These are phyloP conservation scores for Phytophthora tubulina DNA, from an alignment of 352 stramenopile genomes.

Conservation along the genomic window DNA sequence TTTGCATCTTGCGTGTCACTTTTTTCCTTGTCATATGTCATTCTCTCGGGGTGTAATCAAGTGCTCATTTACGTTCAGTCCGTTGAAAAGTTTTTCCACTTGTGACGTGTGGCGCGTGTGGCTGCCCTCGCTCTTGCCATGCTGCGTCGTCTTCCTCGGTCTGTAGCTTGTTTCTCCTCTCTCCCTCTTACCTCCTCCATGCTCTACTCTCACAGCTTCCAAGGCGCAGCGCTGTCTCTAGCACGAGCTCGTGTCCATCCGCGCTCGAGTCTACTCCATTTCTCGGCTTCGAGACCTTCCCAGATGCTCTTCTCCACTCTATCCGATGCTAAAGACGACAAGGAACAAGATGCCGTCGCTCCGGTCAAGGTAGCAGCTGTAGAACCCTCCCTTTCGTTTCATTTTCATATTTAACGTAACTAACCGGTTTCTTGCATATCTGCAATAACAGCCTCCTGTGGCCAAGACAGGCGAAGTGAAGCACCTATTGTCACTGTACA, in stretches of 20 bases:
- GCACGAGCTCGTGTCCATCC: neutral
- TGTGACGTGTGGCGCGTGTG: constrained; percentile 14
- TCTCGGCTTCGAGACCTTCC: constrained; percentile 5
- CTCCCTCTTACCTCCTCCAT: neutral
- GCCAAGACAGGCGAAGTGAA: constrained; percentile 44
- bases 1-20: too few species aligned
- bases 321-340: constrained; percentile 23
- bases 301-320: constrained; percentile 41
- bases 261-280: constrained; percentile 3
- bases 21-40: too few species aligned
- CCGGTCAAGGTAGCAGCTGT: constrained; percentile 9
- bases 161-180: neutral
- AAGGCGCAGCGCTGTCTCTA: constrained; percentile 17
- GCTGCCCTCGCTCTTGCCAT: constrained; percentile 14
- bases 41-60: too few species aligned
- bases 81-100: neutral
- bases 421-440: constrained; percentile 1
- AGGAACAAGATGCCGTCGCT: constrained; percentile 6
- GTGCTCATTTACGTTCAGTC: constrained; percentile 21
- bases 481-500: constrained; percentile 66
- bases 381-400: neutral
- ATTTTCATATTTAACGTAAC: constrained; percentile 21
- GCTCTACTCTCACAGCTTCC: constrained; percentile 21
- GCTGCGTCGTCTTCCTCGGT: constrained; percentile 44
- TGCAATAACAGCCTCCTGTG: neutral